Evolutionary conservation across 2,329 filamentous ascomycete species (phyloP).

Genomic region (Botrytis squamosa): DNA sequence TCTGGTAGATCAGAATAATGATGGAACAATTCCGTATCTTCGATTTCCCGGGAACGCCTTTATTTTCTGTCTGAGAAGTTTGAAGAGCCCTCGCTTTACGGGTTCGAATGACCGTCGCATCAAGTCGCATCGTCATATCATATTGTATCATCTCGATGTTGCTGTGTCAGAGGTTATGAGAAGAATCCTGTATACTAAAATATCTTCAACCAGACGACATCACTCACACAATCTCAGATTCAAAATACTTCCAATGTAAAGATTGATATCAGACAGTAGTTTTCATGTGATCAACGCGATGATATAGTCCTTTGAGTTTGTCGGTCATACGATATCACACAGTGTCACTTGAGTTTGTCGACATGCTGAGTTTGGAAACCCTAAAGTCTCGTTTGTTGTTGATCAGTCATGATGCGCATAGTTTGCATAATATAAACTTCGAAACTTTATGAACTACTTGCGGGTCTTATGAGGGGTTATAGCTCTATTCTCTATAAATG

Average conservation of each 20-base stretch:
- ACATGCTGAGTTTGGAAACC: background rate
- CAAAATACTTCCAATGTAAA: background rate
- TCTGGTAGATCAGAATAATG: background rate
- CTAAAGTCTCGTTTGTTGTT: background rate
- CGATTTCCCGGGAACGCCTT: background rate
- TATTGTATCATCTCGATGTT: background rate
- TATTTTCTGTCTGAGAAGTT: background rate
- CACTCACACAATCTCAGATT: background rate
- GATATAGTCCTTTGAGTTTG: background rate
- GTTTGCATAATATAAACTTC: background rate
- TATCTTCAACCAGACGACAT: background rate
- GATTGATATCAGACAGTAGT: background rate
- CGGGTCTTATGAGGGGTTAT: background rate
- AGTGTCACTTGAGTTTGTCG: background rate
- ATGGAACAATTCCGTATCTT: background rate
- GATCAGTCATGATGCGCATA: background rate
- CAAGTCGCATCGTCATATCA: background rate
- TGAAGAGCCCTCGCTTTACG: background rate
- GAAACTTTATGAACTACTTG: background rate
- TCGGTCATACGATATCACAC: background rate
- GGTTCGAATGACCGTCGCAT: background rate
- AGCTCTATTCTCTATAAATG: background rate
- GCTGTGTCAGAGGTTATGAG: background rate
- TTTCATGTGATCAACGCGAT: background rate
- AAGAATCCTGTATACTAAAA: background rate